Evolutionary conservation across 2,329 filamentous ascomycete species (phyloP), one percentile per base, ranked within the genome.

Genomic region (Alternaria sp.): DNA sequence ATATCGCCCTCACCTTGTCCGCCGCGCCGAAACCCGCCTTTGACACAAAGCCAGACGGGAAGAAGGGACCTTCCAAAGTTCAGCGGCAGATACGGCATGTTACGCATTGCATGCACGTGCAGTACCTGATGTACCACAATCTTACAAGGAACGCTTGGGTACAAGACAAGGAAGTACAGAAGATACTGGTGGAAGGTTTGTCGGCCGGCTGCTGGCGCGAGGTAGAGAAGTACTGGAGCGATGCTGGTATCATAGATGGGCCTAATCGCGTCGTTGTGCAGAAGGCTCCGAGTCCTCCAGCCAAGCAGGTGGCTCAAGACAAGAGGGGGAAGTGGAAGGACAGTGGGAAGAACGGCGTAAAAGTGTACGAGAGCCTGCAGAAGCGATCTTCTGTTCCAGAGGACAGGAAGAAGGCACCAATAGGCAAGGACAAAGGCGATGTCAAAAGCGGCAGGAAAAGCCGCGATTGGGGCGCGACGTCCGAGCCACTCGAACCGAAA

Each of bases 91-190:
- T 94, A 55, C 86, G 95, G 26, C 85, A 88, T 33, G 84, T 88
- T 3, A 93, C 92, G 0, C 95, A 99, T 77, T 91, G 91, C 67
- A 84, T 97, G 66, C 95, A 99, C 77, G 93, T 98, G 2, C 88
- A 96, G 73, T 86, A 88, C 51, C 81, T 99, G 14, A 84, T 99
- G 59, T 97, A 90, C 84, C 93, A 98, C 74, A 98, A 98, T 72
- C 86, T 91, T 0, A 78, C 95, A 13, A 87, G 76, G 11, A 78
- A 78, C 54, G 63, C 66, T 3, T 78, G 76, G 76, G 66, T 77
- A 6, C 70, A 76, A 46, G 75, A 78, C 54, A 65, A 70, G 49
- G 58, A 72, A 45, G 71, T 75, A 24, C 75, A 77, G 60, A 70
- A 62, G 52, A 69, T 65, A 7, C 58, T 78, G 50, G 66, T 77